Conservation (phyloP, 495 filamentous ascomycete genomes). For the Cladorrhinum samala region DNA sequence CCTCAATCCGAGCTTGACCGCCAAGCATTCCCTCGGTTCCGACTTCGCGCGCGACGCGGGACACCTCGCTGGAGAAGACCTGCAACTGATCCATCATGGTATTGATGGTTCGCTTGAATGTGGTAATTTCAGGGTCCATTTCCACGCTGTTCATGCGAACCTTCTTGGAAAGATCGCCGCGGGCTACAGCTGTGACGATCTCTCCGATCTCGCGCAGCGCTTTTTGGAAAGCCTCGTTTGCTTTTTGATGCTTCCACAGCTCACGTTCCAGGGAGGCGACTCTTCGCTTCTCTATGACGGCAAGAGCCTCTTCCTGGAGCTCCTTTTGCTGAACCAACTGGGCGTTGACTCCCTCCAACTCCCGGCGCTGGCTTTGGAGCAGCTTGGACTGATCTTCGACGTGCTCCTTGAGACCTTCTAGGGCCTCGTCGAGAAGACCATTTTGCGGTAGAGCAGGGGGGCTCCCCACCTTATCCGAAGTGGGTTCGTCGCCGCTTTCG, state of each 20-base stretch:
- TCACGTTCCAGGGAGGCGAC: slow-evolving; percentile 72
- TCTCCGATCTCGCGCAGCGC: slow-evolving; percentile 93
- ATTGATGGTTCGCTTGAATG: slow-evolving; percentile 95
- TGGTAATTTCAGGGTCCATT: slow-evolving; percentile 99
- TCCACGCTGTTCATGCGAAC: slow-evolving; percentile 93
- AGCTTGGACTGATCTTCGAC: slow-evolving; percentile 74
- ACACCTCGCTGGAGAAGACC: slow-evolving; percentile 95
- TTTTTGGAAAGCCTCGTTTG: slow-evolving; percentile 98
- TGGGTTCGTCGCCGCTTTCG: slow-evolving; percentile 48
- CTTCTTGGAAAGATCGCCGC: slow-evolving; percentile 96
- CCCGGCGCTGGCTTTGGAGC: slow-evolving; percentile 65
- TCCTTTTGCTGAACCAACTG: slow-evolving; percentile 61
- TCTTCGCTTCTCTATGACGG: slow-evolving; percentile 47
- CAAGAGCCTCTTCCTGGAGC: slow-evolving; percentile 55
- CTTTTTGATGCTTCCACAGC: slow-evolving; percentile 91
- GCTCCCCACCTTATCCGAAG: slow-evolving; percentile 32
- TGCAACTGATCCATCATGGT: slow-evolving; percentile 99
- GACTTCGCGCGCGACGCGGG: slow-evolving; percentile 91
- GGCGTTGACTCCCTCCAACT: slow-evolving; percentile 62
- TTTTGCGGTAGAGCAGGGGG: slow-evolving; percentile 25
- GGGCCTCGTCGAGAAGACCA: slow-evolving; percentile 56
- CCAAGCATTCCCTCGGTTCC: slow-evolving; percentile 96
- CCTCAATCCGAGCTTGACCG: slow-evolving; percentile 89
- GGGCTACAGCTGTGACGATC: slow-evolving; percentile 91
- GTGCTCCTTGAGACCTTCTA: slow-evolving; percentile 64